Evolutionary conservation across 73 alveolate genomes (phyloP), one percentile per base, ranked within the genome.

Genomic region (Uronychia binucleata): DNA sequence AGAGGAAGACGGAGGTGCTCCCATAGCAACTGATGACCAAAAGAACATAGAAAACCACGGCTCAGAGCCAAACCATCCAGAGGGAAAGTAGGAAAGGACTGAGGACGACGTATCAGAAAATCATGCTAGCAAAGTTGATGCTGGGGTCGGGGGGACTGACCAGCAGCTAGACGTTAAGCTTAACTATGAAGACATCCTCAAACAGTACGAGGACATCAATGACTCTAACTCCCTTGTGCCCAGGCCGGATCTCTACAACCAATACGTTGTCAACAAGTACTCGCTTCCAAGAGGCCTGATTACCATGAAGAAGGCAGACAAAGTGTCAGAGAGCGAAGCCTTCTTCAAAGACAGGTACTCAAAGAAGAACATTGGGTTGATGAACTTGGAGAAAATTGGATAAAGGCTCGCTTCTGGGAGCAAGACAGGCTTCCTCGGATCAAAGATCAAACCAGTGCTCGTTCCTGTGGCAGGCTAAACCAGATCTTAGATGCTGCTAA

Each of bases 301-400:
- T 5, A 35, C 80, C 13, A 30, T 58, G 31, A 81, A 81, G 58
- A 81, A 35, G 29, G 13, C 74, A 0, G 59, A n/a, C 1, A 67
- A 27, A 35, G 0, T 59, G n/a, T 34, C 79, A 27, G 88, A 81
- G 32, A 30, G 77, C 25, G 88, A 81, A 31, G 0, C 26, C n/a
- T 26, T 81, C 57, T 81, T 59, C 58, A 13, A 33, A 81, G 88
- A 81, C 27, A 81, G 88, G 46, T 81, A 81, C 33, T 28, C 81
- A 1, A 81, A 81, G 59, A 58, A 58, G 31, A 81, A 74, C 30
- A 74, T 81, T 0, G 79, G 79, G 0, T 59, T 81, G 46, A 78
- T 81, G 67, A 28, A 46, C 0, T 57, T 81, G 13, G 88, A 81
- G 46, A 81, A 81, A 32, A 28, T 74, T 28, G 81, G 88, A 29